phyloP scores from a whole-genome alignment of 2,329 filamentous ascomycete genomes.

The Coniochaeta sp. region DNA sequence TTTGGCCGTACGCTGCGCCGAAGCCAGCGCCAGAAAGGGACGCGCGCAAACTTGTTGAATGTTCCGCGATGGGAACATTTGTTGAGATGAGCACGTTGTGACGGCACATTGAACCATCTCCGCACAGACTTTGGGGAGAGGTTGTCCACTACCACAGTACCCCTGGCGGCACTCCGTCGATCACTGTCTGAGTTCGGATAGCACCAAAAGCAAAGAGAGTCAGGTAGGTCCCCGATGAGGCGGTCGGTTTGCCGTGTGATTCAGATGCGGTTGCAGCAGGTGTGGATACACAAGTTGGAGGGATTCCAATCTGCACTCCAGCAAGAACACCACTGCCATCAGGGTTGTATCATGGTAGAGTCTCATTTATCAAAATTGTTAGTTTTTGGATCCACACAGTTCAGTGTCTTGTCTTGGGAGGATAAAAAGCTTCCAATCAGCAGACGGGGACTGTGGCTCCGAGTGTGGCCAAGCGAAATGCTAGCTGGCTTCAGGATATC shows the following conservation, averaged over 20 bases:
- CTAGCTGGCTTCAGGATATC: too few species aligned
- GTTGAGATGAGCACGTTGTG: too few species aligned
- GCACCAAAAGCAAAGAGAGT: not conserved
- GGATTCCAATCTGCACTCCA: too few species aligned
- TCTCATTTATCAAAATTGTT: too few species aligned
- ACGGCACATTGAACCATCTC: not conserved
- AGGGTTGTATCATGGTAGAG: too few species aligned
- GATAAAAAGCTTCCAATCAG: too few species aligned
- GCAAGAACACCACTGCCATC: too few species aligned
- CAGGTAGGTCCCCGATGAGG: conserved; percentile 1
- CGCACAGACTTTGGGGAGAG: not conserved
- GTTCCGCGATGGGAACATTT: not conserved
- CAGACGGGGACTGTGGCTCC: too few species aligned
- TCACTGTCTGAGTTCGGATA: not conserved
- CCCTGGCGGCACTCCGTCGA: not conserved
- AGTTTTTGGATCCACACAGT: too few species aligned
- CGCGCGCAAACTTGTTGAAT: not conserved
- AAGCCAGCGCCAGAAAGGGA: not conserved
- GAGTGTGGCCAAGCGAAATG: too few species aligned
- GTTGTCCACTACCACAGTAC: not conserved
- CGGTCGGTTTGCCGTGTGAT: not conserved
- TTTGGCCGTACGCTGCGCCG: not conserved
- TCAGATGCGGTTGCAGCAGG: not conserved
- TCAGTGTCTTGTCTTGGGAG: too few species aligned
- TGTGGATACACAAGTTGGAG: not conserved